A percentile compares a stretch with the other conserved stretches of the same genome.
phyloP scores from a whole-genome alignment of 768 basidiomycete species.

The Termitomyces sp. region DNA sequence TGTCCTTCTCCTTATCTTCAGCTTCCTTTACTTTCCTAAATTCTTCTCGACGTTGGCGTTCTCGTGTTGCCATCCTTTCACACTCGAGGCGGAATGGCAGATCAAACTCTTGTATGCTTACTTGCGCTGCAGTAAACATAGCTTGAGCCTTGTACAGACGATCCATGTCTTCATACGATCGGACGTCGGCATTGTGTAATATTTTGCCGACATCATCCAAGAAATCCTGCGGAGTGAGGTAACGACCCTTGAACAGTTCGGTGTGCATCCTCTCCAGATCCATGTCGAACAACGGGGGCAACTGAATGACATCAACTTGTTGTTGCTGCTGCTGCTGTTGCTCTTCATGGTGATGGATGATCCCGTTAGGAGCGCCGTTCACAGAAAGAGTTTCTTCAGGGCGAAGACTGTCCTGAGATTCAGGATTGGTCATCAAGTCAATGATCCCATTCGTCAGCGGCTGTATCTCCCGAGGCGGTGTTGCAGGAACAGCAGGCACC shows the following conservation, averaged over 20 bases:
- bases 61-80: slow-evolving; percentile 76
- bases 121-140: slow-evolving; percentile 82
- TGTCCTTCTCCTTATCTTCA: slow-evolving; percentile 32
- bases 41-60: slow-evolving; percentile 61
- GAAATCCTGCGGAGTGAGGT: slow-evolving; percentile 86
- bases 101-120: slow-evolving; percentile 85
- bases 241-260: slow-evolving; percentile 78
- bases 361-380: slow-evolving; percentile 37
- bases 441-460: slow-evolving; percentile 34
- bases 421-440: slow-evolving; percentile 33
- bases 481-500: slow-evolving; percentile 18
- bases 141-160: slow-evolving; percentile 77
- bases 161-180: slow-evolving; percentile 61
- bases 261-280: slow-evolving; percentile 89
- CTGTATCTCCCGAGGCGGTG: slow-evolving; percentile 31
- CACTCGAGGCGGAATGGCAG: slow-evolving; percentile 75
- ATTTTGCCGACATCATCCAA: slow-evolving; percentile 78
- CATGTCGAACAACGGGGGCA: slow-evolving; percentile 68
- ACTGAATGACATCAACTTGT: slow-evolving; percentile 28
- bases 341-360: slow-evolving; percentile 21
- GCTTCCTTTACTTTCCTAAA: slow-evolving; percentile 44
- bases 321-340: slow-evolving; percentile 24
- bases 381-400: slow-evolving; percentile 19
- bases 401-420: neutral
- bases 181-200: slow-evolving; percentile 64